A percentile compares a stretch with the other conserved stretches of the same genome.
Evolutionary conservation across 2,329 filamentous ascomycete species (phyloP).

Genomic region (Boeremia lycopersici): DNA sequence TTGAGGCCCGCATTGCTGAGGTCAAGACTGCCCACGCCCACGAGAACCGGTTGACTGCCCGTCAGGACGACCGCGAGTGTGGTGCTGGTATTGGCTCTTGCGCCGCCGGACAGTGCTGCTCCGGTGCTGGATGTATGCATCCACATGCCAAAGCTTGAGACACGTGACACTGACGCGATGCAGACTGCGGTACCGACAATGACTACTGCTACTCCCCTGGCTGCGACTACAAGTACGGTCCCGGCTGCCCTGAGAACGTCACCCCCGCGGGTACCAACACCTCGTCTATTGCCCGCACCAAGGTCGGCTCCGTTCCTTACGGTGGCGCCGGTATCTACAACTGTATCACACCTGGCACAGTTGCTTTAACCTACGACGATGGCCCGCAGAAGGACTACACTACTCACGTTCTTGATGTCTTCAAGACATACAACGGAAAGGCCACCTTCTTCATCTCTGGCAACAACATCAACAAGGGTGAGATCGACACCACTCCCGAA

Average conservation of each 20-base stretch:
- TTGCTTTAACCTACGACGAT: constrained; percentile 72
- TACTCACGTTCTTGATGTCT: constrained; percentile 64
- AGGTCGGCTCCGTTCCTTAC: constrained; percentile 61
- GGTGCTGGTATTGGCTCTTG: constrained; percentile 40
- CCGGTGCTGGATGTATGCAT: constrained; percentile 37
- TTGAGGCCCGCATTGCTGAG: constrained; percentile 34
- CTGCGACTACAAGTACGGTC: constrained; percentile 66
- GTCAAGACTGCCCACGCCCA: constrained; percentile 28
- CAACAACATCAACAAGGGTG: constrained; percentile 62
- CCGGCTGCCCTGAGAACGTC: constrained; percentile 65
- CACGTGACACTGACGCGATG: constrained; percentile 16
- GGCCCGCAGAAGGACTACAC: constrained; percentile 67
- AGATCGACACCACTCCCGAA: constrained; percentile 58
- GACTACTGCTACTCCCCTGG: constrained; percentile 67
- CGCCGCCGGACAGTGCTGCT: constrained; percentile 45
- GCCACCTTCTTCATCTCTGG: constrained; percentile 72
- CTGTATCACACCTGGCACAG: constrained; percentile 59
- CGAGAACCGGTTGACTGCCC: constrained; percentile 25
- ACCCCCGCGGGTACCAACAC: constrained; percentile 63
- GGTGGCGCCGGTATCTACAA: constrained; percentile 63
- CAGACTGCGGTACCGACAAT: constrained; percentile 58
- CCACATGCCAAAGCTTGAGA: neutral
- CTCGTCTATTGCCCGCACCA: constrained; percentile 57
- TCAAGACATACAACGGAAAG: constrained; percentile 64
- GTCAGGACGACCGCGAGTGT: constrained; percentile 44